Conservation (phyloP, 140 eudicot genomes). For the Eryngium alpinum region DNA sequence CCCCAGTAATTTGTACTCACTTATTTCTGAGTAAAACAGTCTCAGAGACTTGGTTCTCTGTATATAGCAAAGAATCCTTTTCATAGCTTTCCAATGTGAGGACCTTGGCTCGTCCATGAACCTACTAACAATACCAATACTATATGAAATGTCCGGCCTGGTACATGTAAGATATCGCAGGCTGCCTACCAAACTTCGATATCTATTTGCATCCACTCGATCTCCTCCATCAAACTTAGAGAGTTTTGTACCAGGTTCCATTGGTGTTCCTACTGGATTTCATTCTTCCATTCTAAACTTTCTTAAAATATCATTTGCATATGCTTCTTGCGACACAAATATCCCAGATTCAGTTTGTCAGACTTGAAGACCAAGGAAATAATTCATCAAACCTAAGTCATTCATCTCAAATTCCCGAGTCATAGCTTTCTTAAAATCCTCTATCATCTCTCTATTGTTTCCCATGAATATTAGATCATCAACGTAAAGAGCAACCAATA, state of each 20-base stretch:
- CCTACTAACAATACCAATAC: conserved; percentile 9
- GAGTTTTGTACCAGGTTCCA: neutral
- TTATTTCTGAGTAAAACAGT: neutral
- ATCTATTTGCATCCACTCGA: neutral
- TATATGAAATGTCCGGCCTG: neutral
- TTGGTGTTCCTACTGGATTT: neutral
- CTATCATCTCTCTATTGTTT: neutral
- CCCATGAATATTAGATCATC: neutral
- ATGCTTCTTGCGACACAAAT: neutral
- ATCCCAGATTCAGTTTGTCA: neutral
- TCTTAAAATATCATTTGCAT: neutral
- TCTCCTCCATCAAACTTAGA: neutral
- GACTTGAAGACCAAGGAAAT: neutral
- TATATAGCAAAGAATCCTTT: neutral
- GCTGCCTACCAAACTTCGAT: conserved; percentile 4
- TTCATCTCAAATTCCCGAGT: neutral
- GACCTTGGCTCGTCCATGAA: neutral
- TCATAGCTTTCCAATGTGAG: neutral
- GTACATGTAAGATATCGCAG: conserved; percentile 4
- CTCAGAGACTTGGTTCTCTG: neutral
- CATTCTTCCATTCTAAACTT: neutral
- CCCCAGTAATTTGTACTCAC: neutral
- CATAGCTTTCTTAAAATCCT: neutral
- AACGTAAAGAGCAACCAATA: conserved; percentile 4
- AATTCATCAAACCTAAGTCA: neutral